These are phyloP conservation scores for Pythium phragmiticola DNA, from an alignment of 352 stramenopile genomes.

Conservation along the genomic window DNA sequence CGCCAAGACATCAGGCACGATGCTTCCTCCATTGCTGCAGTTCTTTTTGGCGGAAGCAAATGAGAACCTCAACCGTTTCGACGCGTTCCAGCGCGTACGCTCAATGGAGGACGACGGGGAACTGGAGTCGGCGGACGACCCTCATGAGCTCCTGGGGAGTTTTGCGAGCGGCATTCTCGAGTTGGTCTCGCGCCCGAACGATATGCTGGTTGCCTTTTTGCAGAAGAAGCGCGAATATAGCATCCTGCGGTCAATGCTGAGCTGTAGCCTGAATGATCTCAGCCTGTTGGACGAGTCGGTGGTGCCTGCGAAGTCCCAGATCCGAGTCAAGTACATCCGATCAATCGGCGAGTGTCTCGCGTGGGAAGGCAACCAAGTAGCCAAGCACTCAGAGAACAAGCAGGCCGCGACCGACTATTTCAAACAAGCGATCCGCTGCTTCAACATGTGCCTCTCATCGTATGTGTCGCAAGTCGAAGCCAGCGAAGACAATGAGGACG, in stretches of 20 bases:
- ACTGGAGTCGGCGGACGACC: conserved; percentile 41
- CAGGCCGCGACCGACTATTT: conserved; percentile 58
- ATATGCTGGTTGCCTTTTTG: conserved; percentile 54
- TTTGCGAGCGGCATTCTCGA: conserved; percentile 61
- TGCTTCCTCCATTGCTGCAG: conserved; percentile 61
- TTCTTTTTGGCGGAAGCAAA: conserved; percentile 66
- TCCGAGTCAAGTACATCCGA: conserved; percentile 44
- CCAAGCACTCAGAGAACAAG: conserved; percentile 33
- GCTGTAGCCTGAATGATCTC: conserved; percentile 57
- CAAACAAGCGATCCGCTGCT: conserved; percentile 69
- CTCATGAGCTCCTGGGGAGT: conserved; percentile 48
- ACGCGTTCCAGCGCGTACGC: conserved; percentile 50
- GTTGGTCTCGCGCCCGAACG: conserved; percentile 51
- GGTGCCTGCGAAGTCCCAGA: conserved; percentile 28
- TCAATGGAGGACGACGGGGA: conserved; percentile 40
- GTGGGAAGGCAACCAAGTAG: conserved; percentile 52
- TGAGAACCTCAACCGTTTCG: conserved; percentile 43
- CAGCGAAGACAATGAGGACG: conserved; percentile 23
- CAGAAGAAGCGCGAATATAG: conserved; percentile 69
- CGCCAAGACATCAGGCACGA: conserved; percentile 43
- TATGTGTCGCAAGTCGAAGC: conserved; percentile 47
- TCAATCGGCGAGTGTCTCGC: conserved; percentile 69
- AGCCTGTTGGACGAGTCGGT: conserved; percentile 38
- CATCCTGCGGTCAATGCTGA: conserved; percentile 64
- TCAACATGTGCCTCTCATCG: conserved; percentile 65